Base-by-base conservation (phyloP, 768 basidiomycete species). In the Hysterangium stoloniferum region DNA sequence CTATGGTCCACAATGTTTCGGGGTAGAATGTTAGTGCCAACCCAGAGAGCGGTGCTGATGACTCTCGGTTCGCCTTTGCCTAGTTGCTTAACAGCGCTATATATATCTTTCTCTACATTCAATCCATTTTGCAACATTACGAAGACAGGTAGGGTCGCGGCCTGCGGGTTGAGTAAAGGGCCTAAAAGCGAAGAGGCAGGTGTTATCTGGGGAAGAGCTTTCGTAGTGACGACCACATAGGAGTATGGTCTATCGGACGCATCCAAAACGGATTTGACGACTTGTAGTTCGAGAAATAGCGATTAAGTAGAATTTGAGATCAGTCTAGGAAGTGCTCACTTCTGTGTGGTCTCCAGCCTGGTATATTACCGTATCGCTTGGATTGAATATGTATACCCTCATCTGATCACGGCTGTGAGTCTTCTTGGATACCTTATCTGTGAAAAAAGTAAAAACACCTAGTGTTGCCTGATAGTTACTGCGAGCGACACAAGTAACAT, bases 81-180 rank as follows among this genome's bases (percentile, higher is more conserved):
- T n/a, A 78, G 62, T 7, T 59, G 54, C 52, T 67, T 68, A 9
- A 79, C 50, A 1, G 79, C 72, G 8, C 74, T 58, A 60, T 84
- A 83, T 19, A 86, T 67, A 49, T 84, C 83, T 29, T 63, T 67
- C 59, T 88, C 86, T 9, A 86, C 78, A 32, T 77, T 78, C 3
- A 90, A 65, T 5, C 86, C 85, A 60, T 89, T 89, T 69, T 88
- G 80, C 42, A 83, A 56, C 11, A 85, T 61, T 2, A 81, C 77
- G 58, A 80, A 81, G 1, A 71, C 75, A 1, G 81, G 81, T 57
- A 81, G 78, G 38, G 58, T 59, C 28, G 74, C 69, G 42, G 66
- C 57, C 1, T 65, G 36, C n/a, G n/a, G n/a, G 3, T 71, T 70
- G 38, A 88, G 62, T 32, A 87, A 61, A 5, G 81, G 76, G 6